Percentiles rank a stretch among this genome's conserved stretches.
Conservation (phyloP, 805 yeast genomes). For the Starmerella cellae region DNA sequence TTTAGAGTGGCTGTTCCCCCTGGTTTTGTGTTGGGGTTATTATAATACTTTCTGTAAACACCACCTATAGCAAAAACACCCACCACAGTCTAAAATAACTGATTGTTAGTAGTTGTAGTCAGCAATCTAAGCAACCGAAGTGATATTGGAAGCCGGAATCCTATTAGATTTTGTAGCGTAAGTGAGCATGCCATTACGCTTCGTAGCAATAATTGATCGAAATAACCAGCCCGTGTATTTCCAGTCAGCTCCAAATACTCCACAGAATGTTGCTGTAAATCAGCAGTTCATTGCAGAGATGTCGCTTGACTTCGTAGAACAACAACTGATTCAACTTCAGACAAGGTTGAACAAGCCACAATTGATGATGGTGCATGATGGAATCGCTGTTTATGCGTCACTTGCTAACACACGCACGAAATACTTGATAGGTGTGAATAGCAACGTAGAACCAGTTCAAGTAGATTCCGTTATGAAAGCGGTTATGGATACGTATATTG, state of each 20-base stretch:
- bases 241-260: constrained; percentile 8
- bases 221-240: constrained; percentile 14
- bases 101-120: not conserved
- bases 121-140: not conserved
- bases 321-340: constrained; percentile 15
- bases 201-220: constrained; percentile 17
- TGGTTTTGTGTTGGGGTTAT: not conserved
- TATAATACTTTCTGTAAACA: not conserved
- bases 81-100: not conserved
- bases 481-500: constrained; percentile 24
- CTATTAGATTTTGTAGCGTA: not conserved
- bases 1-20: not conserved
- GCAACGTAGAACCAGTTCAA: constrained; percentile 14
- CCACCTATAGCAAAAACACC: not conserved
- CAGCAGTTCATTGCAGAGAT: constrained; percentile 29
- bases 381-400: constrained; percentile 28
- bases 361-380: constrained; percentile 27
- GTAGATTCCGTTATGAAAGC: constrained; percentile 15
- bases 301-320: constrained; percentile 27
- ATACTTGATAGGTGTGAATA: constrained; percentile 25
- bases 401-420: constrained; percentile 27
- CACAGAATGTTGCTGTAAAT: constrained; percentile 12
- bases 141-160: not conserved
- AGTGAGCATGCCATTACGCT: constrained; percentile 14
- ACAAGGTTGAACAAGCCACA: constrained; percentile 16